Evolutionary conservation across 75 land plant genomes (phyloP), one percentile per base, ranked within the genome.

Genomic region (Larix kaempferi): DNA sequence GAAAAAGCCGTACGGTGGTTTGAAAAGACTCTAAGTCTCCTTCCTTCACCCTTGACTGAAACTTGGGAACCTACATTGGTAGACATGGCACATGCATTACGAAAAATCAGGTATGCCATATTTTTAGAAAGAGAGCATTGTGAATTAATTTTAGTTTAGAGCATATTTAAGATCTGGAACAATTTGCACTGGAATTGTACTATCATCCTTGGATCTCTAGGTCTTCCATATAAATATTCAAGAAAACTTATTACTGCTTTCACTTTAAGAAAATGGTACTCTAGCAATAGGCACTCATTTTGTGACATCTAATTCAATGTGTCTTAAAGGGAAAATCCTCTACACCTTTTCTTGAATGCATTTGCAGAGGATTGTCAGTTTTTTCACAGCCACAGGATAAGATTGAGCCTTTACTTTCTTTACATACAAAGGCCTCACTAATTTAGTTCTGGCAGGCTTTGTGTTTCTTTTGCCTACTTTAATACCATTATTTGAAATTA

Each of bases 51-150:
- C 35, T 78, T 91, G 54, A 89, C 89, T 78, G 94, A 89, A 69
- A 84, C 90, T 79, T 97, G 98, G 99, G 99, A 97, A 73, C 90
- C 99, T 41, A 97, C 99, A 59, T 85, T 97, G 37, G 94, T 97
- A 1, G 94, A 97, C 76, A 88, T 97, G 69, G 98, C 95, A 29
- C 99, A 97, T 81, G 79, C 94, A 52, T 78, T 88, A 57, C 87
- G 99, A 58, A 97, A 97, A 73, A 79, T 97, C 21, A 95, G 88
- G 99, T 96, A 89, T 49, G 90, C 74, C 19, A 23, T 57, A 71
- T 14, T 4, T 73, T 44, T 39, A n/a, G 26, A 14, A 27, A 21
- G 29, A 57, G 6, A 29, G 11, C 12, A n/a, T 10, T 41, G 29
- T 41, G 17, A 2, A 56, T 52, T 56, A 2, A 3, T 74, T 29